These are phyloP conservation scores for Globisporangium solare DNA, from an alignment of 352 stramenopile genomes.

Conservation along the genomic window DNA sequence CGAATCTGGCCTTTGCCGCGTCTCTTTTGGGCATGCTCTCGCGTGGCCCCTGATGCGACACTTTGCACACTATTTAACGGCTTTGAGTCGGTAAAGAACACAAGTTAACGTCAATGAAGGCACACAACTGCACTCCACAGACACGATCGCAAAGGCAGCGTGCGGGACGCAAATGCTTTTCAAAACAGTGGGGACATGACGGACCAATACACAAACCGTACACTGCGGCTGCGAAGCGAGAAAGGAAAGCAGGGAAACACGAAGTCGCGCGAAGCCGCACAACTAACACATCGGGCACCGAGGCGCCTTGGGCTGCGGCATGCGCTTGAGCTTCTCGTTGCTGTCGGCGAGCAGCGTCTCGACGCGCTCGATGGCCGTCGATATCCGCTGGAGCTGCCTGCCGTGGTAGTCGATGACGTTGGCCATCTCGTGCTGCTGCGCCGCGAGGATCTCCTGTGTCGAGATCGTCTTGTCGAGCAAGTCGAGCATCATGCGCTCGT, in stretches of 20 bases:
- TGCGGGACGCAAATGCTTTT: too few relatives aligned
- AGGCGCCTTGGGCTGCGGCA: constrained; percentile 9
- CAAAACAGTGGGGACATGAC: too few relatives aligned
- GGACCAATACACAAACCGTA: too few relatives aligned
- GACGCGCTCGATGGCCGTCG: constrained; percentile 61
- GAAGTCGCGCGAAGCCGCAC: background rate
- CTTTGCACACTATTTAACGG: background rate
- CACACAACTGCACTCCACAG: too few relatives aligned
- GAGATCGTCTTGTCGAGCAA: constrained; percentile 75
- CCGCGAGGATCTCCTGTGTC: constrained; percentile 71
- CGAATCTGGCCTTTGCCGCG: constrained; percentile 10
- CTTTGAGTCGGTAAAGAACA: background rate
- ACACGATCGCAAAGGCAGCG: too few relatives aligned
- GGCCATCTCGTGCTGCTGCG: constrained; percentile 71
- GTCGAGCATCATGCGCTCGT: constrained; percentile 70
- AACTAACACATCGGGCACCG: constrained; percentile 14
- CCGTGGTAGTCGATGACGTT: constrained; percentile 60
- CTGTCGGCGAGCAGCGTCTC: constrained; percentile 55
- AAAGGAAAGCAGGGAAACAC: too few relatives aligned
- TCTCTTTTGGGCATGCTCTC: constrained; percentile 18
- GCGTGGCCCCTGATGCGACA: background rate
- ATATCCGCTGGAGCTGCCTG: constrained; percentile 60
- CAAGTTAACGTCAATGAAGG: too few relatives aligned
- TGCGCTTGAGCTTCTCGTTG: constrained; percentile 23
- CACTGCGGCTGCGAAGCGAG: too few relatives aligned